Evolutionary conservation across 305 asterid genomes (phyloP).

Genomic region (Fraxinus platypoda): DNA sequence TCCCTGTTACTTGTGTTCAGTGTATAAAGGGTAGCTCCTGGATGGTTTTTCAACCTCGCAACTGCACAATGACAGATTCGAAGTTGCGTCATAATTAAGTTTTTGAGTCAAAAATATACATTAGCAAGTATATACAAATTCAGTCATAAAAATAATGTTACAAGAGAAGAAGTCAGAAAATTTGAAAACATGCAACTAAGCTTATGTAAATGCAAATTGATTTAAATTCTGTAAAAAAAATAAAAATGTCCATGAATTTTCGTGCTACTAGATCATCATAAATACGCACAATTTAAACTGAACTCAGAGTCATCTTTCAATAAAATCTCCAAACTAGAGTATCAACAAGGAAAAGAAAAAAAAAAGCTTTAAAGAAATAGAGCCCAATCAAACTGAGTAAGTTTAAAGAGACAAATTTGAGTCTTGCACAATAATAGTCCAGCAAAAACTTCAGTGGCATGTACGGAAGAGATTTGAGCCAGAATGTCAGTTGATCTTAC

Average conservation of each 20-base stretch:
- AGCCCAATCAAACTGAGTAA: not conserved
- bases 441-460: not conserved
- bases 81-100: not conserved
- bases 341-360: too few relatives aligned
- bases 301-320: not conserved
- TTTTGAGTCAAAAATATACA: not conserved
- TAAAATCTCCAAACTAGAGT: not conserved
- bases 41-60: conserved; percentile 72
- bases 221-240: not conserved
- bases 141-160: not conserved
- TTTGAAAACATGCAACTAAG: not conserved
- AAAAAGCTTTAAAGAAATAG: not conserved
- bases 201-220: not conserved
- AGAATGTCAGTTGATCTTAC: not conserved
- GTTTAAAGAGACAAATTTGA: not conserved
- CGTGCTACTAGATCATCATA: not conserved
- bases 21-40: conserved; percentile 56
- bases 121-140: not conserved
- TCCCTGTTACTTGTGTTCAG: conserved; percentile 58
- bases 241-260: not conserved
- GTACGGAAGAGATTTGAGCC: not conserved
- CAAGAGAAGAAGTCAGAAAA: not conserved
- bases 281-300: not conserved
- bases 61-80: conserved; percentile 37
- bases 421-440: not conserved